Evolutionary conservation across 1,284 basidiomycete species (phyloP), one percentile per base, ranked within the genome.

Genomic region (Boletus smithii): DNA sequence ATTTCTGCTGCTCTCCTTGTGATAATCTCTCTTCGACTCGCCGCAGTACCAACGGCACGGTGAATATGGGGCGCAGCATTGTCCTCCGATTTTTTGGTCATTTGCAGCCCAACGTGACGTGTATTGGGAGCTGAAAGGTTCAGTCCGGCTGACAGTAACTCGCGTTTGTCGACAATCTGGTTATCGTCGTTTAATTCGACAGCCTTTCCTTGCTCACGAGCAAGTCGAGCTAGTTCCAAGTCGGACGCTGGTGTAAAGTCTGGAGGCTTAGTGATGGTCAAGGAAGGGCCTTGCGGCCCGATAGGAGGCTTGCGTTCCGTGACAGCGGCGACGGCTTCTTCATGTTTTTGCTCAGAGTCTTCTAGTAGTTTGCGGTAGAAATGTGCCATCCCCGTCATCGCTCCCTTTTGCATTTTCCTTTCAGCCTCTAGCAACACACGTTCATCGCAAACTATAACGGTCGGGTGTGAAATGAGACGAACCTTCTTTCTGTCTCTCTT

Each of bases 181-280:
- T 94, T 94, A 59, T 98, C 95, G 66, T 99, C 97, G 68, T 99
- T 99, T 42, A 98, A 73, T 67, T 97, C 95, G 33, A 99, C 86
- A n/a, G 84, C 76, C 66, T 90, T 88, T 16, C 94, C 95, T 56
- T 86, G 75, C 42, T 77, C 80, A 49, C 75, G 73, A 13, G 87
- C 88, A 46, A 77, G 66, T 53, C 71, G 79, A 33, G 85, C 91
- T 33, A 87, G 76, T 63, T 87, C 85, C 45, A 77, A 63, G 67
- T 93, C 91, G 26, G 86, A 80, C 54, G 76, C 65, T 37, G 79
- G 73, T 0, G 70, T 69, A 60, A 81, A 73, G 54, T 85, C 73
- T 39, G 75, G 69, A 8, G 88, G 88, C 65, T 82, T 87, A 18
- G 75, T 77, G 58, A 91, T 89, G 0, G 81, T 87, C 44, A 88